Evolutionary conservation across 129 eudicot species (phyloP), one percentile per base, ranked within the genome.

Genomic region (Pulicaria dysenterica): DNA sequence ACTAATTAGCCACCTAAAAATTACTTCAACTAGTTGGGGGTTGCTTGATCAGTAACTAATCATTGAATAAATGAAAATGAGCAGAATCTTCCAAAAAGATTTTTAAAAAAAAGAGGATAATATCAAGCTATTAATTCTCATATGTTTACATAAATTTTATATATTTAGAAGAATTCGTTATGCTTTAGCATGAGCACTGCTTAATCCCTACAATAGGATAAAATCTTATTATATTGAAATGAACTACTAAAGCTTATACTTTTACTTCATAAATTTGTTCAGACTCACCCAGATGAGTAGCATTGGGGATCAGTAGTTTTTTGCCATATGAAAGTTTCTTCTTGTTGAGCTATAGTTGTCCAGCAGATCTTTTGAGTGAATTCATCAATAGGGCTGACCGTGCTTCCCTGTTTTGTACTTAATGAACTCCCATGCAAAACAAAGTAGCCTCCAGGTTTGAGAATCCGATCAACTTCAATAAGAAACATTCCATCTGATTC

Each of bases 381-480:
- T 57, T 83, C 93, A 81, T 86, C 97, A 10, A 94, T 76, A 76
- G 91, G 87, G 49, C 72, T 84, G 58, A 83, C 83, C 83, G 72
- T 81, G 73, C 80, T 83, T 70, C 91, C 89, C 74, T 83, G 81
- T 76, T 81, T 88, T 76, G 79, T 69, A 17, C 78, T 80, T 45
- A 79, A 48, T 34, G 82, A 81, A 76, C 85, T 75, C 74, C 85
- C 89, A 69, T 84, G 96, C 74, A 94, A 81, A 44, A 94, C 96
- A 75, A 94, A 85, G 82, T 90, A 94, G 57, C 98, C 97, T 56
- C 98, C 98, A 54, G 98, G 97, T 76, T 88, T 94, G 48, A 94
- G 85, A 16, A 94, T 79, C 72, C 98, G 89, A 76, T 94, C 98
- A 72, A 80, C 85, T 86, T 94, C 98, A 73, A 94, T 85, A 46